These are phyloP conservation scores for Schizophyllum commune DNA, from an alignment of 1,284 basidiomycete species.

Conservation along the genomic window DNA sequence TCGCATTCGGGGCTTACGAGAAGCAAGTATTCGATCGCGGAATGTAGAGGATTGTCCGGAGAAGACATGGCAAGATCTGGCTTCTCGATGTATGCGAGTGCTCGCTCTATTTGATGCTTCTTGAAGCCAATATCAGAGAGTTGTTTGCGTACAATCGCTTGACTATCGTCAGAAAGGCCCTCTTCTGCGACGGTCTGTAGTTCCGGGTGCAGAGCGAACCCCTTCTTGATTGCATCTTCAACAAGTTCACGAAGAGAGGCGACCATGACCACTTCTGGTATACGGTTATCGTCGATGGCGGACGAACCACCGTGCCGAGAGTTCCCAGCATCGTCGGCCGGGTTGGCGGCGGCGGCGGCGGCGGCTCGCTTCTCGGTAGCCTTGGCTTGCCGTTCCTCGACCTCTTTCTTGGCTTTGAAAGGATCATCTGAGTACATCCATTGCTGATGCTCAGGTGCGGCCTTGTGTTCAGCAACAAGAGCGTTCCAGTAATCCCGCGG, in stretches of 20 bases:
- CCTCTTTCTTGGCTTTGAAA: slow-evolving; percentile 65
- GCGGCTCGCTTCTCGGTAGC: slow-evolving; percentile 16
- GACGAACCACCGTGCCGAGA: slow-evolving; percentile 39
- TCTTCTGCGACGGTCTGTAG: slow-evolving; percentile 31
- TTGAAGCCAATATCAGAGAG: slow-evolving; percentile 54
- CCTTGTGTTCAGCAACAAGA: slow-evolving; percentile 65
- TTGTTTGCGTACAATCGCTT: slow-evolving; percentile 30
- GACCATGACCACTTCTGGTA: slow-evolving; percentile 86
- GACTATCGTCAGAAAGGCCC: slow-evolving; percentile 34
- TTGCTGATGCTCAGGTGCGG: slow-evolving; percentile 57
- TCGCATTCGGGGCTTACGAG: slow-evolving; percentile 76
- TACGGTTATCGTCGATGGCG: slow-evolving; percentile 25
- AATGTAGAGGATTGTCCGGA: slow-evolving; percentile 47
- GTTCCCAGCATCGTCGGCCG: slow-evolving; percentile 7
- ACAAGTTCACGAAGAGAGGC: slow-evolving; percentile 69
- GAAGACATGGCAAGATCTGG: slow-evolving; percentile 47
- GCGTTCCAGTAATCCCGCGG: slow-evolving; percentile 82
- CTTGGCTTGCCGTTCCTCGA: slow-evolving; percentile 58
- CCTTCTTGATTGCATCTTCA: slow-evolving; percentile 77
- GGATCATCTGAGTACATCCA: slow-evolving; percentile 89
- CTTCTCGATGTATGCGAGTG: slow-evolving; percentile 40
- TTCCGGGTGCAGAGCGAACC: slow-evolving; percentile 44
- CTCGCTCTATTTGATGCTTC: slow-evolving; percentile 38
- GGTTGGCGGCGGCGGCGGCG: too few species aligned
- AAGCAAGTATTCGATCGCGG: slow-evolving; percentile 69